Percentiles rank a stretch among this genome's conserved stretches.
These are phyloP conservation scores for Geum urbanum DNA, from an alignment of 306 rosid species.

Conservation along the genomic window DNA sequence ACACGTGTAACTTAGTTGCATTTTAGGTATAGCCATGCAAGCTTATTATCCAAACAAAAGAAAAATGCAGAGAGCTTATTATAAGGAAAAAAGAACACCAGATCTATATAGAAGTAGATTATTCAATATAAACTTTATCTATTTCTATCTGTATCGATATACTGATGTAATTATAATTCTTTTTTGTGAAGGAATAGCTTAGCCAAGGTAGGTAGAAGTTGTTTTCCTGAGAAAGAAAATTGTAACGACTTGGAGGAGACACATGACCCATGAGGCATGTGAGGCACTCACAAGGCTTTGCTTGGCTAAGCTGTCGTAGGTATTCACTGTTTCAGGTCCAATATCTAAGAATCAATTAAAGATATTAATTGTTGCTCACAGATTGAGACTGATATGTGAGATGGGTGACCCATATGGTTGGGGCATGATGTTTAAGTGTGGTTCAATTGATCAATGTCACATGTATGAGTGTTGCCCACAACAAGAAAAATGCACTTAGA, in stretches of 20 bases:
- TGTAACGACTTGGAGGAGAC: conserved; percentile 12
- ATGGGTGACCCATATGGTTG: background rate
- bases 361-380: conserved; percentile 12
- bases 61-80: background rate
- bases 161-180: too few species aligned
- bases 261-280: conserved; percentile 41
- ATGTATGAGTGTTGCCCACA: background rate
- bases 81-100: background rate
- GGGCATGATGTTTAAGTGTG: conserved; percentile 1
- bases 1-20: conserved; percentile 35
- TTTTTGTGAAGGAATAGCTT: too few species aligned
- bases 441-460: conserved; percentile 5
- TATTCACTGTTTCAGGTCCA: conserved; percentile 4
- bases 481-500: too few species aligned
- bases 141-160: too few species aligned
- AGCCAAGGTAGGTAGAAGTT: conserved; percentile 25
- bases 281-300: conserved; percentile 34
- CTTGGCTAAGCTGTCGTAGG: conserved; percentile 1
- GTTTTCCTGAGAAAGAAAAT: conserved; percentile 30
- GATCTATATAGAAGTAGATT: too few species aligned
- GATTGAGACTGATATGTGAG: background rate
- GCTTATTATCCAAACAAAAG: too few species aligned
- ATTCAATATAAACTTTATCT: too few species aligned
- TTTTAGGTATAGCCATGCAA: conserved; percentile 16
- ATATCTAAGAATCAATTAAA: background rate